phyloP scores from a whole-genome alignment of 148 eudicot genomes.

The Camellia lanceoleosa region DNA sequence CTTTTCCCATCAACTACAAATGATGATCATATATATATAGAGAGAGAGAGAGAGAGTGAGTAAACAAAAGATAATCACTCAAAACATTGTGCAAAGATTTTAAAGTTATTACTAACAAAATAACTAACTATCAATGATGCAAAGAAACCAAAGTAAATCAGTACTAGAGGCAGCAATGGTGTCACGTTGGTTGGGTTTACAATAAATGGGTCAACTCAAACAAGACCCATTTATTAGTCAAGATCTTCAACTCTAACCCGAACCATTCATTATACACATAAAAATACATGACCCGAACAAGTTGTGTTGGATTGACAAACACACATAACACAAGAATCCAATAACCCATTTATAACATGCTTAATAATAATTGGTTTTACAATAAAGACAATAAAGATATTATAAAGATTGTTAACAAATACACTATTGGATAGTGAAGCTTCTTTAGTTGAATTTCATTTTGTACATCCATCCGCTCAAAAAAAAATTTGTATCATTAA shows the following conservation, averaged over 20 bases:
- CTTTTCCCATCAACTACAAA: conserved; percentile 12
- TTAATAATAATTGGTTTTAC: not conserved
- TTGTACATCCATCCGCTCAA: not conserved
- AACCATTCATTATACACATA: not conserved
- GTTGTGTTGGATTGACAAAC: too few species aligned
- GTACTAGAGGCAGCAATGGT: too few species aligned
- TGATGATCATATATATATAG: not conserved
- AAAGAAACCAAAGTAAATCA: not conserved
- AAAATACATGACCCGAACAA: not conserved
- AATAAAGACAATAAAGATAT: not conserved
- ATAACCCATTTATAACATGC: not conserved
- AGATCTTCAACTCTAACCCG: not conserved
- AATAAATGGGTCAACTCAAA: not conserved
- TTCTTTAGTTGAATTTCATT: too few species aligned
- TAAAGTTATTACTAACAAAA: not conserved
- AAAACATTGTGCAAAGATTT: not conserved
- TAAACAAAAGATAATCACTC: not conserved
- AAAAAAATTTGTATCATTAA: not conserved
- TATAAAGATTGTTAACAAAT: too few species aligned
- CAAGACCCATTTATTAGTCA: not conserved
- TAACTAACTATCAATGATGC: not conserved
- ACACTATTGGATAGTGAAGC: too few species aligned
- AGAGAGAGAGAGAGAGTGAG: not conserved
- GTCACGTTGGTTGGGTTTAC: too few species aligned
- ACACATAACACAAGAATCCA: not conserved